Base-by-base conservation (phyloP, 352 stramenopile genomes). In the Blastocystis sp. region DNA sequence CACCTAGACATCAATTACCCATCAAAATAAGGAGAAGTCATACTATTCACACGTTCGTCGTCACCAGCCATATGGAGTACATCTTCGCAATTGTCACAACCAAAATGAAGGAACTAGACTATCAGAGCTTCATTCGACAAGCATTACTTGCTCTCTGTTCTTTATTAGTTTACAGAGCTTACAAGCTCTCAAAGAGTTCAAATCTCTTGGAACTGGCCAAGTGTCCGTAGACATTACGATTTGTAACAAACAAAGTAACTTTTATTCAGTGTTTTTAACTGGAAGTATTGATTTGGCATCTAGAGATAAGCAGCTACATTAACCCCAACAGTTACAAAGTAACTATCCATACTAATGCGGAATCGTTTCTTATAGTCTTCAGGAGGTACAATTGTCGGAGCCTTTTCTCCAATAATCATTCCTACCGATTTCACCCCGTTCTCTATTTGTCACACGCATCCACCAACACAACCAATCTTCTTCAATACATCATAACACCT, bases 361-460 rank as follows among this genome's bases (percentile, higher is more conserved):
- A 89, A 89, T 26, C 78, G 62, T 47, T 76, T 89, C 53, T 78
- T 76, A 69, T 89, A 89, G 11, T 64, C 24, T 50, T 89, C 43
- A 6, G 78, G 78, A 39, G 78, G 78, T 9, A 89, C 59, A 16
- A 89, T 69, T 9, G 78, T 89, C 0, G 78, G 78, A 39, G 70
- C 63, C 53, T 76, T 78, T 47, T 89, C 78, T 54, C 78, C 78
- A 43, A 89, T 78, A n/a, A 89, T 89, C 62, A 76, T 79, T 2
- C 63, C 65, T 26, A 89, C 63, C 5, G 62, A 79, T 41, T 89
- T 89, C 39, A 89, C 65, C 66, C 65, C 65, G 69, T 89, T 79
- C 45, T 89, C 78, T 89, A 76, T 50, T 34, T n/a, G 13, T 18
- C 55, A 89, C 7, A 1, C 11, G 16, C 13, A 82, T 3, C 41